A percentile compares a stretch with the other conserved stretches of the same genome.
These are phyloP conservation scores for Candida nonsorbophila DNA, from an alignment of 805 yeast species.

Conservation along the genomic window DNA sequence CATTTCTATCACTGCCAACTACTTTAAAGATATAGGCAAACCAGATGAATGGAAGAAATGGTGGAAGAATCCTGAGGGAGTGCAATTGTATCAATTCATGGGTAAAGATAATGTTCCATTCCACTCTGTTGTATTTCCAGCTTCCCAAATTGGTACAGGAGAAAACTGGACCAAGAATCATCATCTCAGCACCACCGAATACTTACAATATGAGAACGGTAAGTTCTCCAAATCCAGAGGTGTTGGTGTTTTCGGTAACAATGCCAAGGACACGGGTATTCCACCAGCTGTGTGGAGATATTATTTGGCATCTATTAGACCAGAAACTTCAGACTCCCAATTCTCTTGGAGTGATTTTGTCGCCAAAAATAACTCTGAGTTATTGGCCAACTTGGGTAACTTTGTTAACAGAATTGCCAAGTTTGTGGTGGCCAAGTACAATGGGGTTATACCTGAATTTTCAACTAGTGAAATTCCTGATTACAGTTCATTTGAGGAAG, in stretches of 20 bases:
- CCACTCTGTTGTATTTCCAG: conserved; percentile 98
- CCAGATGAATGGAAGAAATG: conserved; percentile 68
- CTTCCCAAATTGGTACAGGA: conserved; percentile 81
- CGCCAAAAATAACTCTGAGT: conserved; percentile 86
- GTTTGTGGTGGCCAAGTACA: conserved; percentile 84
- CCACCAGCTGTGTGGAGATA: conserved; percentile 97
- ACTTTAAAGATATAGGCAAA: conserved; percentile 36
- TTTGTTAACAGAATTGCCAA: conserved; percentile 91
- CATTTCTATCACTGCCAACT: conserved; percentile 92
- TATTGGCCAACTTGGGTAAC: conserved; percentile 94
- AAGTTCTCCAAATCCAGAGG: conserved; percentile 98
- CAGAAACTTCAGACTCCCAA: conserved; percentile 93
- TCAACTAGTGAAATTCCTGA: conserved; percentile 42
- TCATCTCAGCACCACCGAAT: conserved; percentile 92
- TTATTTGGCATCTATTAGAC: conserved; percentile 86
- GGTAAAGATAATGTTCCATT: conserved; percentile 99
- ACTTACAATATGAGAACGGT: conserved; percentile 95
- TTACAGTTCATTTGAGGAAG: conserved; percentile 43
- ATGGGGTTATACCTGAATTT: conserved; percentile 79
- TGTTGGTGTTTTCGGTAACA: conserved; percentile 96
- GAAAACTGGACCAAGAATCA: conserved; percentile 88
- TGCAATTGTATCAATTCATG: conserved; percentile 92
- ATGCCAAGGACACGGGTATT: conserved; percentile 89
- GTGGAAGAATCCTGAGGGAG: conserved; percentile 95
- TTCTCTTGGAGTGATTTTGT: conserved; percentile 98